A percentile compares a stretch with the other conserved stretches of the same genome.
Conservation (phyloP, 2,329 filamentous ascomycete species). For the Lasiodiplodia hormozganensis region DNA sequence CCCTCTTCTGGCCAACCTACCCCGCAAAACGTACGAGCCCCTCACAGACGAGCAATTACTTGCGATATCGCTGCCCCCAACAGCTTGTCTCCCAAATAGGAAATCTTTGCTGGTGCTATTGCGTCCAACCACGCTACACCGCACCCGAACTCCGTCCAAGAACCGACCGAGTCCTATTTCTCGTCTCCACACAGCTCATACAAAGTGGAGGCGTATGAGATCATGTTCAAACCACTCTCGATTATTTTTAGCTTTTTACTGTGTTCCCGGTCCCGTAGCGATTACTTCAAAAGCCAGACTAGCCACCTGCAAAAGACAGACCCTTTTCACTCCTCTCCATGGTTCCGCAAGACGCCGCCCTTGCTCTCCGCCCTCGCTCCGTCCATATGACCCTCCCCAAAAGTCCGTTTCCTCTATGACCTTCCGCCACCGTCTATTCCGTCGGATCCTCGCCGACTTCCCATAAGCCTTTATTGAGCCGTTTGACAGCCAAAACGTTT, state of each 20-base stretch:
- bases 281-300: neutral
- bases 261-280: neutral
- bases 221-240: neutral
- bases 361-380: neutral
- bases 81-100: neutral
- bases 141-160: constrained; percentile 1
- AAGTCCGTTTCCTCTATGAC: neutral
- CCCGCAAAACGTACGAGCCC: constrained; percentile 8
- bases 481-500: neutral
- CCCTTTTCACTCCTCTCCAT: constrained; percentile 1
- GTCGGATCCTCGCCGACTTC: neutral
- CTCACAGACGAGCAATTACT: neutral
- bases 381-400: neutral
- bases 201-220: constrained; percentile 3
- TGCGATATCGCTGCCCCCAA: neutral
- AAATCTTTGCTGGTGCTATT: too few species aligned
- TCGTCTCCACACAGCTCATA: neutral
- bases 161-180: neutral
- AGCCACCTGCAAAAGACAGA: constrained; percentile 3
- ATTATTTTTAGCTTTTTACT: neutral
- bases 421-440: constrained; percentile 4
- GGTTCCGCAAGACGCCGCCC: neutral
- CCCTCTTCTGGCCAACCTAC: neutral
- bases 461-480: neutral
- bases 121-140: neutral